Conservation (phyloP, 2,329 filamentous ascomycete genomes). For the Botrytis paeoniae region DNA sequence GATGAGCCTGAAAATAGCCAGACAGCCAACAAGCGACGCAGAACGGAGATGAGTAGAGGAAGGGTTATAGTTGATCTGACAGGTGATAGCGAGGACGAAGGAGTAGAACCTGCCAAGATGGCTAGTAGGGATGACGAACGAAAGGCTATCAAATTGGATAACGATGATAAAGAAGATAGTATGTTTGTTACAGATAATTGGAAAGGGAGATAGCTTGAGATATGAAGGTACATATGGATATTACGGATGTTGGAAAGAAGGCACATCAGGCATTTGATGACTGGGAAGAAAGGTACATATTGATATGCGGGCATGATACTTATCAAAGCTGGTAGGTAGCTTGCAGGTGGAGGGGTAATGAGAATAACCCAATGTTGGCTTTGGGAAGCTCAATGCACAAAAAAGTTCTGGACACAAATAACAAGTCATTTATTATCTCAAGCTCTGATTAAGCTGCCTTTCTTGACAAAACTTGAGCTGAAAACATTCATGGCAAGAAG, state of each 20-base stretch:
- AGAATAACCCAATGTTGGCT: too few relatives aligned
- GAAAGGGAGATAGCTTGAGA: too few relatives aligned
- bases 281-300: not conserved
- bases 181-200: too few relatives aligned
- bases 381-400: not conserved
- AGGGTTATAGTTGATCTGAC: not conserved
- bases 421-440: too few relatives aligned
- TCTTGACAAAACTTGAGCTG: not conserved
- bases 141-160: too few relatives aligned
- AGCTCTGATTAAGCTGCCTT: not conserved
- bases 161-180: too few relatives aligned
- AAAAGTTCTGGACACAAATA: too few relatives aligned
- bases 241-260: not conserved
- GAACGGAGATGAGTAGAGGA: not conserved
- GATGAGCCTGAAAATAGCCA: not conserved
- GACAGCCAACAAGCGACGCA: not conserved
- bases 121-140: too few relatives aligned
- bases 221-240: too few relatives aligned
- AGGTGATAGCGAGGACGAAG: not conserved
- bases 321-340: not conserved
- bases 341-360: not conserved
- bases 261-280: not conserved
- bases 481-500: not conserved
- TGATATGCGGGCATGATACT: not conserved
- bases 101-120: too few relatives aligned